Conservation (phyloP, 805 yeast genomes). For the Kregervanrija fluxuum region DNA sequence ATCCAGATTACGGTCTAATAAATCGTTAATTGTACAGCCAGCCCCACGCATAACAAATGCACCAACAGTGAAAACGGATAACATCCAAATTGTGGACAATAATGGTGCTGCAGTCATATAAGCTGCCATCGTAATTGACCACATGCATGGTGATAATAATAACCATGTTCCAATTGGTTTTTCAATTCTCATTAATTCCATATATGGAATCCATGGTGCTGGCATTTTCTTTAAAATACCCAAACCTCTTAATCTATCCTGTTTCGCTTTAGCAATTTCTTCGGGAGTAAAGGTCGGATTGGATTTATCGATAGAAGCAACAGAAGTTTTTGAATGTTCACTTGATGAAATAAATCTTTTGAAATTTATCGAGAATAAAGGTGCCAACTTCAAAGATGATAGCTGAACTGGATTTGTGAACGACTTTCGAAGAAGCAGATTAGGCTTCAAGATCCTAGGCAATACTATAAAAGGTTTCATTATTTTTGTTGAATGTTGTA, state of each 20-base stretch:
- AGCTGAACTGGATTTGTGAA: too few species aligned
- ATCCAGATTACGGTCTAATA: constrained; percentile 78
- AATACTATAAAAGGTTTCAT: too few species aligned
- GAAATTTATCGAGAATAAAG: too few species aligned
- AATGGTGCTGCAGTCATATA: constrained; percentile 64
- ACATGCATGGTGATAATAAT: constrained; percentile 74
- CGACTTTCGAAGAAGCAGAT: too few species aligned
- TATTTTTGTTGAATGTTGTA: too few species aligned
- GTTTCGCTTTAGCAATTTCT: constrained; percentile 44
- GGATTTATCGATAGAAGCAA: too few species aligned
- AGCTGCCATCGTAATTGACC: constrained; percentile 93
- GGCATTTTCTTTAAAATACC: constrained; percentile 60
- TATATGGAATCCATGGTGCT: constrained; percentile 72
- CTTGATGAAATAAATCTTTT: too few species aligned
- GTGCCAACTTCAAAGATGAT: too few species aligned
- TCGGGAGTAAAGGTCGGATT: constrained; percentile 19
- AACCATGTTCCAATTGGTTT: constrained; percentile 95
- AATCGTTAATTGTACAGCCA: constrained; percentile 93
- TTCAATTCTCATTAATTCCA: constrained; percentile 85
- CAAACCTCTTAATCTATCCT: constrained; percentile 41
- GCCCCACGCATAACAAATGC: constrained; percentile 93
- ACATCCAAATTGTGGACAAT: constrained; percentile 49
- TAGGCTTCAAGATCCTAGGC: too few species aligned
- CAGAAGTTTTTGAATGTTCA: too few species aligned
- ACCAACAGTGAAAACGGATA: constrained; percentile 74